Conservation (phyloP, 2,329 filamentous ascomycete genomes). For the Aspergillus cejpii region DNA sequence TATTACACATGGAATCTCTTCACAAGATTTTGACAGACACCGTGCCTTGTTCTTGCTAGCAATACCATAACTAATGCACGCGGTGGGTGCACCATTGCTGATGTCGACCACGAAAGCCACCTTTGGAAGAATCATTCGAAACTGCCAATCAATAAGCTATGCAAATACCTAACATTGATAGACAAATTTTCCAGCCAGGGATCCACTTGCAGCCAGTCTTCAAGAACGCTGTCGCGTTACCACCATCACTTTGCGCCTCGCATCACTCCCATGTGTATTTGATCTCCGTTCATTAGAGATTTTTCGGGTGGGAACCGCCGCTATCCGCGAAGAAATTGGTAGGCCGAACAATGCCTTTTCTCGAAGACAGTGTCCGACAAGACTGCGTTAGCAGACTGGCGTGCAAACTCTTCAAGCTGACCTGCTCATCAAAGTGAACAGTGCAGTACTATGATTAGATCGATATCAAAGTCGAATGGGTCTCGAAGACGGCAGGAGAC, state of each 20-base stretch:
- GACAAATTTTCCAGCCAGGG: conserved; percentile 16
- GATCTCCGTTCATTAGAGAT: too few relatives aligned
- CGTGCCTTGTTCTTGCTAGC: too few relatives aligned
- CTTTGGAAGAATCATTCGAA: conserved; percentile 3
- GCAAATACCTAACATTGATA: conserved; percentile 21
- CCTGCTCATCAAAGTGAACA: not conserved
- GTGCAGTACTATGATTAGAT: not conserved
- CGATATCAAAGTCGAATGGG: conserved; percentile 5
- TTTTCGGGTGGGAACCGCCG: too few relatives aligned
- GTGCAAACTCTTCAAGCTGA: not conserved
- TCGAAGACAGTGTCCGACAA: too few relatives aligned
- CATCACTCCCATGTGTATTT: too few relatives aligned
- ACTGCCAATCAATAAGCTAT: conserved; percentile 17
- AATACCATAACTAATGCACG: not conserved
- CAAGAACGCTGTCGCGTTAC: conserved; percentile 6
- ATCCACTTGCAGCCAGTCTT: conserved; percentile 8
- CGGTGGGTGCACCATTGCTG: not conserved
- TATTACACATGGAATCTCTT: too few relatives aligned
- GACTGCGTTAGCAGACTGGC: too few relatives aligned
- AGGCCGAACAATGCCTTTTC: too few relatives aligned
- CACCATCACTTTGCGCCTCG: conserved; percentile 2
- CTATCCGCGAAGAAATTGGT: too few relatives aligned
- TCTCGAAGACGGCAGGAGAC: conserved; percentile 11
- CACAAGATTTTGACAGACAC: too few relatives aligned
- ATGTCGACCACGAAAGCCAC: not conserved